Base-by-base conservation (phyloP, 2,329 filamentous ascomycete species). In the Calonectria multiphialidica region DNA sequence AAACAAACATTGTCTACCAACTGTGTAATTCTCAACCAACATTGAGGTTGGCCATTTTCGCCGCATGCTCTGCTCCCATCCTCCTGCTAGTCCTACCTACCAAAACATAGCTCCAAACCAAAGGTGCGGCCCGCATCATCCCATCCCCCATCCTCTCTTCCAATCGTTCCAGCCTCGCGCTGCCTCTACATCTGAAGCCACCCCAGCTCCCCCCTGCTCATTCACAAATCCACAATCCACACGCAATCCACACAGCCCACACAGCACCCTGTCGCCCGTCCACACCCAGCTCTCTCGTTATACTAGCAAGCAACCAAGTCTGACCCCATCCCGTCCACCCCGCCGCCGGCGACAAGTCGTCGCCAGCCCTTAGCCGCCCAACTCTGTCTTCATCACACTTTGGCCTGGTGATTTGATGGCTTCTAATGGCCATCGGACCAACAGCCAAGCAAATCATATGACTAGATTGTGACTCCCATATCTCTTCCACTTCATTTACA, bases 351-450 rank as follows among this genome's bases (percentile, higher is more conserved):
- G 67, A 72, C 77, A 78, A 72, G 70, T 72, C 70, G 66, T 65
- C 74, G 70, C 72, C 33, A 53, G 42, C 67, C 73, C 73, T 70
- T 78, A 78, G 75, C 77, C 77, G 77, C 77, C 77, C 77, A 74
- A 70, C 66, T 53, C 35, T 71, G 62, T 40, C 74, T 79, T 75
- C 59, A 75, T 78, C 77, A 78, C 77, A 78, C 66, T 64, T 40
- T 21, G 63, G 45, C 21, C 40, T 40, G 23, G 69, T 62, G 57
- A 50, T 76, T 70, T 68, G 71, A 64, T 57, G 57, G 61, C 62
- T 68, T 50, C 35, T 64, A 13, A 47, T 37, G 68, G 71, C 70
- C 72, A 77, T 76, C 73, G 70, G 74, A 67, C 70, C 68, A 74
- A 72, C 67, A 55, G 37, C 40, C 47, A 77, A 55, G 45, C 50